Base-by-base conservation (phyloP, 495 filamentous ascomycete genomes). In the Trichoderma virens region DNA sequence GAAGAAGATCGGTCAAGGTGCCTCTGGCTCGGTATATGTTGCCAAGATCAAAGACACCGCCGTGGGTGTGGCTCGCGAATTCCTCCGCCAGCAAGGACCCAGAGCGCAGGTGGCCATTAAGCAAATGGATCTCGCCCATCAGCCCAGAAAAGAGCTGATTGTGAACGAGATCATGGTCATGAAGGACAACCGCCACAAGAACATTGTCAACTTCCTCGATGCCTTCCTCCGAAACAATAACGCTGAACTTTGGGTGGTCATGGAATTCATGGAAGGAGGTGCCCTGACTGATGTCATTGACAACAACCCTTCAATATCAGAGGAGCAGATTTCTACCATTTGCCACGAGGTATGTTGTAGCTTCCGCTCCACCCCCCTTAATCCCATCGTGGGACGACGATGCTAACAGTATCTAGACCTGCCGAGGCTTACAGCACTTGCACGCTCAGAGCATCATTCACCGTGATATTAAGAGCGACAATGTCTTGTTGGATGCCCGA, bases 231-330 rank as follows among this genome's bases (percentile, higher is more conserved):
- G 93, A 68, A 94, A 96, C 69, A 90, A 91, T 70, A 91, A 89
- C 73, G 85, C 88, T 65, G 95, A 98, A 73, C 83, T 98, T 31
- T 98, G 94, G 94, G 92, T 98, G 25, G 94, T 98, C 35, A 97
- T 98, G 95, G 94, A 98, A 76, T 98, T 94, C 70, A 98, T 98
- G 95, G 94, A 98, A 75, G 94, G 94, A 66, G 94, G 94, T 73
- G 92, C 94, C 59, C 78, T 98, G 72, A 98, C 95, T 0, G 95
- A 98, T 82, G 92, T 98, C 62, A 98, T 98, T 76, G 95, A 97
- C 72, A 97, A 97, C 75, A 98, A 98, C 75, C 84, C 84, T 13
- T 79, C 84, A 61, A 96, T 98, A 69, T 88, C 88, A 30, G 94
- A 98, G 75, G 90, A 96, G 72, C 94, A 98, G 72, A 98, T 98